Conservation (phyloP, 2,329 filamentous ascomycete species). For the Phaeosphaeria sp. region DNA sequence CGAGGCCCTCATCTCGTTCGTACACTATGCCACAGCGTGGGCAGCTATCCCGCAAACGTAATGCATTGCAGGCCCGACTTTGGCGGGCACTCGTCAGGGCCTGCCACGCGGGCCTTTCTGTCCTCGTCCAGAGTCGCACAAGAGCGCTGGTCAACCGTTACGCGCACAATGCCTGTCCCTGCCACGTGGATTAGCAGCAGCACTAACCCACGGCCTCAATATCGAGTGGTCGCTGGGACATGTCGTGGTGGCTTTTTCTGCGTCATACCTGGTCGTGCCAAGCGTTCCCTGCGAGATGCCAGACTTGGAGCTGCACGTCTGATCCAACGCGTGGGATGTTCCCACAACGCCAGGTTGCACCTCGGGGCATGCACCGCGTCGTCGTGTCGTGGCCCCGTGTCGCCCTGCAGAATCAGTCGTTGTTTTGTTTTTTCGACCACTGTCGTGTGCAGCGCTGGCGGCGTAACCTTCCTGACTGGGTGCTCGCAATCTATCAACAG, state of each 20-base stretch:
- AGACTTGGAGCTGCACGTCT: background rate
- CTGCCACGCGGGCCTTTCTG: background rate
- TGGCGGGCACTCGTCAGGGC: background rate
- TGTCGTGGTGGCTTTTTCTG: constrained; percentile 2
- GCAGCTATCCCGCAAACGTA: too few relatives aligned
- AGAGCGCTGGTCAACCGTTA: background rate
- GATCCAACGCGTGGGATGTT: background rate
- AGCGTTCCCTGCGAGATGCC: background rate
- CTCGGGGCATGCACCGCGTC: background rate
- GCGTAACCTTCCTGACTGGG: background rate
- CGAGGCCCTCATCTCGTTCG: constrained; percentile 5
- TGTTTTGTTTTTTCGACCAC: background rate
- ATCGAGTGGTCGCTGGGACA: background rate
- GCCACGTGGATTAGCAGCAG: constrained; percentile 11
- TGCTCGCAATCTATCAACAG: background rate
- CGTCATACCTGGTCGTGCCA: constrained; percentile 2
- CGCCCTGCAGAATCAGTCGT: constrained; percentile 1
- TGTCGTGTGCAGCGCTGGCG: background rate
- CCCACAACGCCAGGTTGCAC: background rate
- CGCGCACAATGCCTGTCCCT: constrained; percentile 9
- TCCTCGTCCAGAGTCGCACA: background rate
- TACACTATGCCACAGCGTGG: too few relatives aligned
- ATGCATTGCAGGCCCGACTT: background rate
- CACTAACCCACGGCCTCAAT: background rate
- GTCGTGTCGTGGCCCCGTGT: background rate